Base-by-base conservation (phyloP, 2,329 filamentous ascomycete genomes). In the Phialophora tarda region DNA sequence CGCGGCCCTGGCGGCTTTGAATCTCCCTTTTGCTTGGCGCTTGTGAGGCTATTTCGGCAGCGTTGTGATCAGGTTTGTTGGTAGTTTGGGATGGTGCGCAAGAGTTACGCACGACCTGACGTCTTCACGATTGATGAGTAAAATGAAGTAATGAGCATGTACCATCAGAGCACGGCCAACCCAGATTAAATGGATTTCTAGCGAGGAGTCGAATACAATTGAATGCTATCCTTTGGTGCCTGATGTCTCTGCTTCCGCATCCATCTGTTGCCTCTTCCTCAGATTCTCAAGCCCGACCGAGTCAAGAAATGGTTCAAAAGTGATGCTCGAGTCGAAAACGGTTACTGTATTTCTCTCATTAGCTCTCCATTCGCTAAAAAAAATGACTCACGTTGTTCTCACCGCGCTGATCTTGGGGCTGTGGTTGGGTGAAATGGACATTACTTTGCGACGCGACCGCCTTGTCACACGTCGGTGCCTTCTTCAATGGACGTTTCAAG, bases 271-370 rank as follows among this genome's bases (percentile, higher is more conserved):
- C 64, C 65, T 64, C 67, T 72, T 75, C 28, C 74, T 62, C 56
- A 78, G 74, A 12, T 66, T 72, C 63, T 77, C 75, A 70, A 78
- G 75, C 10, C 70, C 56, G 5, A 68, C 72, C 7, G 77, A 76
- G 65, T 80, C 77, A 8, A 80, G 72, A 61, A 81, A 80, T 24
- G 77, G 79, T 67, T 80, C 77, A 38, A 77, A 72, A 23, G 74
- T 65, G 7, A 65, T 63, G 26, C 75, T 75, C 17, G 78, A 77
- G 55, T 79, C 71, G 59, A 77, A 73, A 53, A 78, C 75, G n/a
- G 74, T 73, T 24, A 74, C 72, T 74, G 54, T n/a, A 41, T 21
- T 12, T 26, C 12, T 41, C 12, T 12, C 10, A 38, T 62, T 64
- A 64, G 63, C 57, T 48, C 30, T 58, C 38, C 12, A 56, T 62